Evolutionary conservation across 495 filamentous ascomycete genomes (phyloP), one percentile per base, ranked within the genome.

Genomic region (Staphylotrichum tortipilum): DNA sequence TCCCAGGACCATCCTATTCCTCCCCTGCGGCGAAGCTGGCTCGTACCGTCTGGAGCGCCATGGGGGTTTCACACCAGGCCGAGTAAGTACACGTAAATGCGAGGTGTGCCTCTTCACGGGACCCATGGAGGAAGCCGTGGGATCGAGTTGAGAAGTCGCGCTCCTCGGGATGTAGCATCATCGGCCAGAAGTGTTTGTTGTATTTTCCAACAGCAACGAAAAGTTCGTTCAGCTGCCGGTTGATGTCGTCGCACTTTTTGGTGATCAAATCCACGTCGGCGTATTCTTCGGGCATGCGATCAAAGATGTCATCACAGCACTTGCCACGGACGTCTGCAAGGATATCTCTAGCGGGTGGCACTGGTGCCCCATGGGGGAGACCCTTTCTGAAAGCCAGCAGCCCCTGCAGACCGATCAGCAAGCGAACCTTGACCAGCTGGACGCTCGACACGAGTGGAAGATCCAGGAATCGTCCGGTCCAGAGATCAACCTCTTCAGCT

Each of bases 401-500:
- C 10, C 14, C 17, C 15, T 53, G 18, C 7, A 56, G 41, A n/a
- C 17, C 18, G 7, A 45, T 21, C 14, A 43, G 18, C 18, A 59
- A 41, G 7, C 53, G 49, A 9, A 53, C 43, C 46, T 59, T 59
- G 41, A 59, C 21, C 12, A 59, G 43, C 14, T 33, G 23, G 15
- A 56, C 14, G 33, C 24, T 10, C 22, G 38, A 23, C 10, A 47
- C 7, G 17, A 40, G 19, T 9, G 43, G 8, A 26, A 56, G 47
- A 9, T 29, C 3, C 6, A 43, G 34, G 31, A 47, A 41, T 14
- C 9, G 15, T 22, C 26, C 28, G 7, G 33, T 47, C 53, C 49
- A 54, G 10, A 56, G 36, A 8, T 48, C 53, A 15, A 28, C 47
- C 3, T 15, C 38, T 28, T 69, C 66, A 30, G 68, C 61, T 24